Evolutionary conservation across 495 filamentous ascomycete genomes (phyloP), one percentile per base, ranked within the genome.

Genomic region (Podospora anserina): DNA sequence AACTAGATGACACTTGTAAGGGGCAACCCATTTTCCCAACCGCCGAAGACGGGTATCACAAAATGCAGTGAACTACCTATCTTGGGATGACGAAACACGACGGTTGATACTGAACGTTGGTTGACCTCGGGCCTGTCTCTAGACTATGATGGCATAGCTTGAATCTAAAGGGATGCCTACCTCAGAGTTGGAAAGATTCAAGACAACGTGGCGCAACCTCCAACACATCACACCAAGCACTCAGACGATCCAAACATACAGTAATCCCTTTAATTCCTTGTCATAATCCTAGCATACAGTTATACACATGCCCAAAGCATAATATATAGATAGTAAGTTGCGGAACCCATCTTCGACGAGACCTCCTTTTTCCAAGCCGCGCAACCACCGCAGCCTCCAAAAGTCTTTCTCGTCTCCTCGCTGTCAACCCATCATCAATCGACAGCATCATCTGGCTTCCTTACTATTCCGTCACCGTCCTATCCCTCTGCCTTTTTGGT

Each of bases 301-400:
- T 77, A 74, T 77, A 77, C 73, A 73, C 72, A 74, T 74, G 71
- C 70, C 70, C 65, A 70, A 70, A 70, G 74, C 75, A 71, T 72
- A 69, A 73, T 67, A 71, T 73, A 72, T 71, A 39, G 58, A 69
- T 63, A 56, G 57, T 61, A 66, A 58, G 63, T 53, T 53, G 60
- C 64, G 63, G 57, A 32, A 23, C 30, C n/a, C 30, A 32, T 30
- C 32, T 34, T 30, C 26, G 39, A 49, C 39, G 39, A 49, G 39
- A 49, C 16, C 59, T 23, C 23, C 27, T 18, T 32, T 32, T 32
- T 32, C 26, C 30, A 6, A 16, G 61, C 67, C 49, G 64, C 64
- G 64, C 16, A 66, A 66, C 60, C 66, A 60, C 64, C 55, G 70
- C 59, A 56, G 39, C 55, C 44, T 30, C 49, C 30, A 32, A 32